Evolutionary conservation across 2,329 filamentous ascomycete genomes (phyloP), one percentile per base, ranked within the genome.

Genomic region (Ophiostoma angusticollis): DNA sequence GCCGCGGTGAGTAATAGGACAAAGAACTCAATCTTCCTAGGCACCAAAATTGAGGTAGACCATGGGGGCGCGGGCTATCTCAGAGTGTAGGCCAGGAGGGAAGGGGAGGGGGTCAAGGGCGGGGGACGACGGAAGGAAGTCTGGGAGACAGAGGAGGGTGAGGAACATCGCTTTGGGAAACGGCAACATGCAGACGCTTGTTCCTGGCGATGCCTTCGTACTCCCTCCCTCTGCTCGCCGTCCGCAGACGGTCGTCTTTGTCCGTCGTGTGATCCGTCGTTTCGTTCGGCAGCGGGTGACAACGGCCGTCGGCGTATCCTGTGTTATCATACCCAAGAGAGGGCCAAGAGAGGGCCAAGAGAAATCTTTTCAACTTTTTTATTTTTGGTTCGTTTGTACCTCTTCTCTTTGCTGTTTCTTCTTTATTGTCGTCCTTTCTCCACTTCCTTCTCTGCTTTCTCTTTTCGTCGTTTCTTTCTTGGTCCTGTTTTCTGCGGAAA

Each of bases 41-140:
- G 70, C 72, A 74, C 74, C 74, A 84, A 84, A 84, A 84, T 84
- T 80, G 80, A 81, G 74, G 76, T 68, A 70, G 65, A 77, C 78
- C 78, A 84, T 67, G 62, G 74, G 53, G 68, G 59, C 63, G 61
- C 59, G 70, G 75, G 75, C 72, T 67, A 71, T 75, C 70, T 82
- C 81, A 80, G 80, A 85, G 80, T 86, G 80, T 82, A 83, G 77
- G 71, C 70, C 78, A 82, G 77, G 46, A 37, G 72, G 9, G 14
- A 12, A 12, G 31, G 22, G 25, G 41, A 36, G 39, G 40, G 40
- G 48, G 33, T 12, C 22, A 19, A 16, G 32, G 32, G 24, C n/a
- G 12, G 14, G 21, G 27, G 12, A 16, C 14, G 19, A 14, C 23
- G 7, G 31, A 35, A 4, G 30, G 7, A n/a, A 30, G 33, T 25